phyloP scores from a whole-genome alignment of 805 yeast species.

The Metschnikowia rubicola region DNA sequence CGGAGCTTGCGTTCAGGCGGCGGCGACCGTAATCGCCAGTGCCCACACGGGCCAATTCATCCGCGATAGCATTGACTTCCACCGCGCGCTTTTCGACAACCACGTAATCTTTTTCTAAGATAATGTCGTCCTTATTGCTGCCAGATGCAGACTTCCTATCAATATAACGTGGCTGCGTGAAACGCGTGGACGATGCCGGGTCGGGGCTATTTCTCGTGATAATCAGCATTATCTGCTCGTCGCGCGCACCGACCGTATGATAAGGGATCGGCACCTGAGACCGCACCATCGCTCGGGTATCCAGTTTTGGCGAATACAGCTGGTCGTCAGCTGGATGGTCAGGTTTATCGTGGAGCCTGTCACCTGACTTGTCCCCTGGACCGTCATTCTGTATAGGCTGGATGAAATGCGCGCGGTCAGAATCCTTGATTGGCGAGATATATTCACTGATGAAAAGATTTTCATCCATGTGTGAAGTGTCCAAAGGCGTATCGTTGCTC shows the following conservation, averaged over 20 bases:
- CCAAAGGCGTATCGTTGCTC: slow-evolving; percentile 55
- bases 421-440: slow-evolving; percentile 42
- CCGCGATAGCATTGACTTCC: slow-evolving; percentile 93
- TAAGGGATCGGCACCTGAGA: slow-evolving; percentile 3
- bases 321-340: not conserved
- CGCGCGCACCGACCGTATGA: slow-evolving; percentile 20
- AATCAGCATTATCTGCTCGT: slow-evolving; percentile 45
- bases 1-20: slow-evolving; percentile 28
- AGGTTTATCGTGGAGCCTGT: no score
- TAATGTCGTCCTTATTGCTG: slow-evolving; percentile 39
- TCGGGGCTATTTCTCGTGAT: slow-evolving; percentile 44
- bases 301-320: not conserved
- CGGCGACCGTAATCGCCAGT: slow-evolving; percentile 45
- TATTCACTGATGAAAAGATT: slow-evolving; percentile 84
- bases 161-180: slow-evolving; percentile 20
- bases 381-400: slow-evolving; percentile 15
- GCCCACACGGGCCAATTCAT: slow-evolving; percentile 72
- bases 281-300: not conserved
- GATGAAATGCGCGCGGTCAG: slow-evolving; percentile 21
- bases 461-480: slow-evolving; percentile 67
- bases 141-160: slow-evolving; percentile 12
- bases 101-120: slow-evolving; percentile 81
- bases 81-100: slow-evolving; percentile 93
- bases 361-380: no score
- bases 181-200: slow-evolving; percentile 30